Percentiles rank a stretch among this genome's conserved stretches.
phyloP scores from a whole-genome alignment of 2,329 filamentous ascomycete genomes.

The Monilinia fructigena region DNA sequence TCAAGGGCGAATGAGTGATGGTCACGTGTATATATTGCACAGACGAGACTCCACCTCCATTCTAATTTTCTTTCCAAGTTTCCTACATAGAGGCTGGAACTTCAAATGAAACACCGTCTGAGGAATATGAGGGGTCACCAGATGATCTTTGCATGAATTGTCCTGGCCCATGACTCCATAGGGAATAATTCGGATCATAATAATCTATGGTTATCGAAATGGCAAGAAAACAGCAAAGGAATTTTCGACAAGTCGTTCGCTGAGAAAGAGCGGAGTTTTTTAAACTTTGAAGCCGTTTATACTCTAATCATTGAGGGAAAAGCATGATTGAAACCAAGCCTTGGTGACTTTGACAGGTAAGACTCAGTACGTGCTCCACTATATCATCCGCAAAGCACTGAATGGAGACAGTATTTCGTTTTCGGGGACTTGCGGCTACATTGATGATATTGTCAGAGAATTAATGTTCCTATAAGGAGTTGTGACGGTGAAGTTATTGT shows the following conservation, averaged over 20 bases:
- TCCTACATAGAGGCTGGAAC: not conserved
- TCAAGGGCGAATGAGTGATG: not conserved
- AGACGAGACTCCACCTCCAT: not conserved
- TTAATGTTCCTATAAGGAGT: not conserved
- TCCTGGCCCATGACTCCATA: not conserved
- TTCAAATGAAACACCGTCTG: slow-evolving; percentile 3
- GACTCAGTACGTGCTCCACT: not conserved
- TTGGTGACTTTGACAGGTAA: not conserved
- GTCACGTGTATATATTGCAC: not conserved
- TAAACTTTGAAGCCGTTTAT: not conserved
- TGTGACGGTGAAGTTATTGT: slow-evolving; percentile 5
- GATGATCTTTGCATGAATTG: not conserved
- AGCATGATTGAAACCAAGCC: not conserved
- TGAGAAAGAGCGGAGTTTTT: slow-evolving; percentile 7
- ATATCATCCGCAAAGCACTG: not conserved
- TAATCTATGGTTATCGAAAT: not conserved
- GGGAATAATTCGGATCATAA: not conserved
- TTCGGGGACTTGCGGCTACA: not conserved
- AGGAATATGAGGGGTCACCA: not conserved
- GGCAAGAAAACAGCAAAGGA: not conserved
- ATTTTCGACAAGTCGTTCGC: not conserved
- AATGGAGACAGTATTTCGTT: not conserved
- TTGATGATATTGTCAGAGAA: slow-evolving; percentile 14
- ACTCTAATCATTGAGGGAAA: not conserved
- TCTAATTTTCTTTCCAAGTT: slow-evolving; percentile 6